Evolutionary conservation across 2,329 filamentous ascomycete genomes (phyloP).

Genomic region (Endothia cerciana): DNA sequence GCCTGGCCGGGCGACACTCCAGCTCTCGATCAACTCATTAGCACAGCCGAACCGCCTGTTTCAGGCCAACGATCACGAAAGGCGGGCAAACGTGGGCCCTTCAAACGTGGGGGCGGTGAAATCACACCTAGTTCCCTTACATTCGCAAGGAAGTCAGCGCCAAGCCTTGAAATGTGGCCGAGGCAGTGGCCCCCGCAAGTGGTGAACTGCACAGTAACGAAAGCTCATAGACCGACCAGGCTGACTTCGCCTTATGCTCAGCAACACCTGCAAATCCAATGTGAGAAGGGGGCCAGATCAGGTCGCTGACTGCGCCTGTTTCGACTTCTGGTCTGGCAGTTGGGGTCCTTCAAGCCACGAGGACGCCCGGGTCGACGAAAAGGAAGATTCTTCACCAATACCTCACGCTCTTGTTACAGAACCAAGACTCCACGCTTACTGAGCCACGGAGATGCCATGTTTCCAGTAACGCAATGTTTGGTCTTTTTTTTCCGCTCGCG

Average conservation of each 20-base stretch:
- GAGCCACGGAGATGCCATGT: background rate
- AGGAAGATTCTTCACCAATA: background rate
- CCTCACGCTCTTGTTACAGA: background rate
- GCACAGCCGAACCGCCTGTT: too few species aligned
- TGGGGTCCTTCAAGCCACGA: background rate
- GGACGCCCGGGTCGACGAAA: background rate
- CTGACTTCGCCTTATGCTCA: background rate
- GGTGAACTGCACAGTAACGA: too few species aligned
- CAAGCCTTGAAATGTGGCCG: too few species aligned
- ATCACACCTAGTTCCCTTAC: too few species aligned
- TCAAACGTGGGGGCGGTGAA: too few species aligned
- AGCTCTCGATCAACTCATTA: too few species aligned
- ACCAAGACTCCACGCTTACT: background rate
- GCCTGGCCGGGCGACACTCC: too few species aligned
- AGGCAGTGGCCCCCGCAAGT: too few species aligned
- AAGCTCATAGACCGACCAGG: background rate
- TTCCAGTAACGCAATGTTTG: background rate
- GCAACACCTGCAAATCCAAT: background rate
- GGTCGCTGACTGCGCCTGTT: background rate
- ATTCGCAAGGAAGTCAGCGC: too few species aligned
- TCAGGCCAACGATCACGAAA: too few species aligned
- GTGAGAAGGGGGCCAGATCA: background rate
- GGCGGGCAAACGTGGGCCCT: too few species aligned
- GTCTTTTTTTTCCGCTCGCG: background rate
- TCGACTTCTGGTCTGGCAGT: background rate